Conservation (phyloP, 306 rosid genomes). For the Oemleria cerasiformis region DNA sequence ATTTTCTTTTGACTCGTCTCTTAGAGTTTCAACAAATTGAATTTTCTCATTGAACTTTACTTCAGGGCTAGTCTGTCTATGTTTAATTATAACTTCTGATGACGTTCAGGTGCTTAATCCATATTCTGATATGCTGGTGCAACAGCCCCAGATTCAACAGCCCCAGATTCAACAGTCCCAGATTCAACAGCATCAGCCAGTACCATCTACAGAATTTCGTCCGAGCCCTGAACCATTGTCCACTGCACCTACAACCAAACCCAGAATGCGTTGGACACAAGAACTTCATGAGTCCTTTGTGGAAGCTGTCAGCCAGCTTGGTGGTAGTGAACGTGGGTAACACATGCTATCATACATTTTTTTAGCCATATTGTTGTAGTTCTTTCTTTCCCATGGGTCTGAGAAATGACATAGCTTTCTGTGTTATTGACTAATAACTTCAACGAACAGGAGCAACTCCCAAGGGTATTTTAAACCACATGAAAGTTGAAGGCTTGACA, state of each 20-base stretch:
- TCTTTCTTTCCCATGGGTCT: slow-evolving; percentile 9
- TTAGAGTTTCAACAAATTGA: slow-evolving; percentile 19
- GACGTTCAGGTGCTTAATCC: slow-evolving; percentile 27
- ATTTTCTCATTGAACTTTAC: slow-evolving; percentile 11
- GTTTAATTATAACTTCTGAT: slow-evolving; percentile 4
- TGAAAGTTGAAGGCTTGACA: slow-evolving; percentile 88
- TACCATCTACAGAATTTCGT: slow-evolving; percentile 42
- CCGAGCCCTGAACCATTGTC: slow-evolving; percentile 39
- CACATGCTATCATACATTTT: slow-evolving; percentile 1
- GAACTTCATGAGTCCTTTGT: slow-evolving; percentile 96
- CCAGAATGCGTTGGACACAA: slow-evolving; percentile 98
- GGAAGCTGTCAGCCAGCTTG: slow-evolving; percentile 84
- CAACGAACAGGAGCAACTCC: slow-evolving; percentile 86
- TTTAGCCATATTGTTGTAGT: slow-evolving; percentile 2
- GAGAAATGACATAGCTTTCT: background rate
- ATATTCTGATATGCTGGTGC: slow-evolving; percentile 38
- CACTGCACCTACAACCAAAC: slow-evolving; percentile 50
- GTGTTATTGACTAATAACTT: slow-evolving; percentile 17
- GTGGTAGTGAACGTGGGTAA: slow-evolving; percentile 82
- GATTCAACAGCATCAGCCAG: slow-evolving; percentile 34
- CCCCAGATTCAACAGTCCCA: slow-evolving; percentile 39
- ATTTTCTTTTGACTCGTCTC: background rate
- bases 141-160: slow-evolving; percentile 41
- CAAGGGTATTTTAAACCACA: slow-evolving; percentile 77
- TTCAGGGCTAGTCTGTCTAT: slow-evolving; percentile 15